phyloP scores from a whole-genome alignment of 1,139 yeast genomes.

The Kurtzmaniella natalensis region DNA sequence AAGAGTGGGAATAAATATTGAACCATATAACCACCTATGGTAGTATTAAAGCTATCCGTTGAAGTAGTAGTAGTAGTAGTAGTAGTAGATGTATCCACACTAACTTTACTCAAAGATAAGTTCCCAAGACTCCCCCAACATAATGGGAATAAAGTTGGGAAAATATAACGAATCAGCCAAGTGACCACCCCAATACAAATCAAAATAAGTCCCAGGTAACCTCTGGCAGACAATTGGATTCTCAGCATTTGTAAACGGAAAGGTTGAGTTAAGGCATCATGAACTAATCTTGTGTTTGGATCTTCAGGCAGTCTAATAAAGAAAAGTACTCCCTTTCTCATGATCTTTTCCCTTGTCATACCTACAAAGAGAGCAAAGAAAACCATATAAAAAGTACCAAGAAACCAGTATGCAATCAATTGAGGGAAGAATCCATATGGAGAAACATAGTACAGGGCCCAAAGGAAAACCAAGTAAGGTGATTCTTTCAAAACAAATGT shows the following conservation, averaged over 20 bases:
- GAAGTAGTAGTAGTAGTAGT: conserved; percentile 1
- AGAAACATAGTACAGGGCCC: conserved; percentile 18
- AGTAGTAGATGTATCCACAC: too few relatives aligned
- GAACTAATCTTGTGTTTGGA: conserved; percentile 83
- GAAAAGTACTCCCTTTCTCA: conserved; percentile 85
- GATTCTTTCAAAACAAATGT: conserved; percentile 8
- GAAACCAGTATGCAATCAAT: conserved; percentile 52
- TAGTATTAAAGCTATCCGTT: not conserved
- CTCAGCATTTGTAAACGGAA: conserved; percentile 68
- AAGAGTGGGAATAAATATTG: not conserved
- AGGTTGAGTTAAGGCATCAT: conserved; percentile 81
- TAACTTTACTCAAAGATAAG: too few relatives aligned
- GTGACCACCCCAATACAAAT: conserved; percentile 72
- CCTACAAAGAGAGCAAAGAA: conserved; percentile 83
- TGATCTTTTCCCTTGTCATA: conserved; percentile 66
- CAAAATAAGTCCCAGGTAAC: conserved; percentile 69
- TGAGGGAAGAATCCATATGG: conserved; percentile 8
- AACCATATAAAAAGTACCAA: conserved; percentile 86
- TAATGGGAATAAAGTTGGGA: conserved; percentile 7
- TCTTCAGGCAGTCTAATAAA: conserved; percentile 94
- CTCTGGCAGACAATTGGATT: conserved; percentile 68
- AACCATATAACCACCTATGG: conserved; percentile 1
- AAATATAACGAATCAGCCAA: conserved; percentile 43
- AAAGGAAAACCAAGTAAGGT: conserved; percentile 16
- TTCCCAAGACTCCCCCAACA: conserved; percentile 8